Evolutionary conservation across 495 filamentous ascomycete species (phyloP).

Genomic region (Xylaria scruposa): DNA sequence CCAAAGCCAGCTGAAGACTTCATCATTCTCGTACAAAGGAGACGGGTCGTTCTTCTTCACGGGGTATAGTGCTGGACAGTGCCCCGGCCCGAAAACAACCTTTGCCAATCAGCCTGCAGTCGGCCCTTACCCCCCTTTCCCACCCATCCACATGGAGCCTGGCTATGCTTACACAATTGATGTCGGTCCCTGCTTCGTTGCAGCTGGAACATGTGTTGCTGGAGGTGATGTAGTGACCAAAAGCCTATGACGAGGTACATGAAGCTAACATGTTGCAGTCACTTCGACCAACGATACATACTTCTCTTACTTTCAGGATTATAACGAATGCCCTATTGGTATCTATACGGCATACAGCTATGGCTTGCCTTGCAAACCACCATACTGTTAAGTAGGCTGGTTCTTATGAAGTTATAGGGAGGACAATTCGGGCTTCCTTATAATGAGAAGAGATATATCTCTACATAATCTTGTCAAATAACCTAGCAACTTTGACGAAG

Average conservation of each 20-base stretch:
- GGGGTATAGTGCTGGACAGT: slow-evolving; percentile 35
- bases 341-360: slow-evolving; percentile 26
- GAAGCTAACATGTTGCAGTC: slow-evolving; percentile 14
- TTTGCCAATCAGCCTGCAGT: slow-evolving; percentile 35
- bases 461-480: background rate
- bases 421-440: background rate
- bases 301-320: slow-evolving; percentile 24
- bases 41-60: slow-evolving; percentile 35
- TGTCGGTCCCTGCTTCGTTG: slow-evolving; percentile 34
- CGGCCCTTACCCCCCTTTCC: slow-evolving; percentile 30
- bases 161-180: slow-evolving; percentile 39
- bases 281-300: slow-evolving; percentile 26
- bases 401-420: background rate
- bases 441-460: background rate
- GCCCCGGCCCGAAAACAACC: slow-evolving; percentile 34
- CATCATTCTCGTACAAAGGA: slow-evolving; percentile 31
- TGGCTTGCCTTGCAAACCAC: slow-evolving; percentile 22
- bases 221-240: slow-evolving; percentile 28
- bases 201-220: slow-evolving; percentile 34
- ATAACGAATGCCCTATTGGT: slow-evolving; percentile 21
- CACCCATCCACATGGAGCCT: slow-evolving; percentile 40
- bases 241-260: too few species aligned
- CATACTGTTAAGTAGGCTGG: background rate
- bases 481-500: background rate
- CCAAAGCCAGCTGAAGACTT: slow-evolving; percentile 30